Evolutionary conservation across 805 yeast genomes (phyloP).

Genomic region (Candida nitratophila): DNA sequence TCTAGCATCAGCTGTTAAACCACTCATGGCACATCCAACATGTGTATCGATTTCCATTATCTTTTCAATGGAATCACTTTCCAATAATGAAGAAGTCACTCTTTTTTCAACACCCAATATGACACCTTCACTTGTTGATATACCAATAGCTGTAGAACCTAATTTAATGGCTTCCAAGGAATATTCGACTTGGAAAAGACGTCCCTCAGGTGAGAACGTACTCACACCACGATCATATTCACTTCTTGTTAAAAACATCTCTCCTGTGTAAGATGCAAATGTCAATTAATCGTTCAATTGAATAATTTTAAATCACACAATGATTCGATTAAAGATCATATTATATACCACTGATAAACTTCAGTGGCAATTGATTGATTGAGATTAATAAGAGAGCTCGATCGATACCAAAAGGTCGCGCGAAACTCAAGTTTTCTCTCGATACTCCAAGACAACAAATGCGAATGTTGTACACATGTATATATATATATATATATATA

Average conservation of each 20-base stretch:
- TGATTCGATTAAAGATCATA: too few relatives aligned
- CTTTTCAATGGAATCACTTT: constrained; percentile 90
- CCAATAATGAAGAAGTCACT: constrained; percentile 87
- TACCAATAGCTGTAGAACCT: constrained; percentile 98
- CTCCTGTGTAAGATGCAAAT: neutral
- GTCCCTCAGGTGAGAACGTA: constrained; percentile 98
- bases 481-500: too few relatives aligned
- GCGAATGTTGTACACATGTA: too few relatives aligned
- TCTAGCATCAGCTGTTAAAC: constrained; percentile 97
- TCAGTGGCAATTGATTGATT: neutral
- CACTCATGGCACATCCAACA: constrained; percentile 98
- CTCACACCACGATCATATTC: constrained; percentile 99
- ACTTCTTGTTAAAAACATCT: constrained; percentile 96
- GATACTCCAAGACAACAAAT: too few relatives aligned
- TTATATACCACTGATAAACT: too few relatives aligned
- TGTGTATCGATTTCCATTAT: constrained; percentile 91
- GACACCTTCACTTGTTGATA: constrained; percentile 92
- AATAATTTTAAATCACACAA: neutral
- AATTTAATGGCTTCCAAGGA: constrained; percentile 94
- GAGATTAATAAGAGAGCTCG: neutral
- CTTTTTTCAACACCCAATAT: constrained; percentile 95
- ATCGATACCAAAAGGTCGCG: too few relatives aligned
- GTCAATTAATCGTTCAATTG: neutral
- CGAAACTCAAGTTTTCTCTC: neutral
- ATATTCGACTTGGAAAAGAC: constrained; percentile 96